phyloP scores from a whole-genome alignment of 495 filamentous ascomycete species.

The Parathielavia hyrcaniae region DNA sequence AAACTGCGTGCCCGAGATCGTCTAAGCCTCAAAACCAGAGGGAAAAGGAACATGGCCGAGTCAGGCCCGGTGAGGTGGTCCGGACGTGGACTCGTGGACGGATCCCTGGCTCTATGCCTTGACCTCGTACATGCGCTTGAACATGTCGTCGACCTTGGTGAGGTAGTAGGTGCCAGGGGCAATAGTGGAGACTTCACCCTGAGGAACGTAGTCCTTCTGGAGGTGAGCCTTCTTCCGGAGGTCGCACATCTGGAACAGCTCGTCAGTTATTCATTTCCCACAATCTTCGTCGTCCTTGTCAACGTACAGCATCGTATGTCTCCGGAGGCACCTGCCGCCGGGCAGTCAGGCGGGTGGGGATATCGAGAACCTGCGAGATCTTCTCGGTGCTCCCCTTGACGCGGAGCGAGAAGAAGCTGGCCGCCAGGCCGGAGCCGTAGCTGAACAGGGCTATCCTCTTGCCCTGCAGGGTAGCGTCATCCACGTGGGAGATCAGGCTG shows the following conservation, averaged over 20 bases:
- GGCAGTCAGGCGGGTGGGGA: slow-evolving; percentile 67
- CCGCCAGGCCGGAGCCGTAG: slow-evolving; percentile 89
- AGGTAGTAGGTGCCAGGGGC: slow-evolving; percentile 81
- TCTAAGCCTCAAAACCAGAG: neutral
- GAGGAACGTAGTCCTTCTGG: slow-evolving; percentile 79
- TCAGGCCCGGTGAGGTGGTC: neutral
- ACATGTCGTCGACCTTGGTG: slow-evolving; percentile 87
- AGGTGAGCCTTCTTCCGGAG: slow-evolving; percentile 91
- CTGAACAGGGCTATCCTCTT: slow-evolving; percentile 90
- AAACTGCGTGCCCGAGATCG: slow-evolving; percentile 1
- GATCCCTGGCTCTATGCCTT: slow-evolving; percentile 61
- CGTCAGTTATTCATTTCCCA: slow-evolving; percentile 18
- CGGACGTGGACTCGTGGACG: neutral
- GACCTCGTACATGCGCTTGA: slow-evolving; percentile 78
- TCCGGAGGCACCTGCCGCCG: slow-evolving; percentile 69
- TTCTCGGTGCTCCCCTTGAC: slow-evolving; percentile 68
- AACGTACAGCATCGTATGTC: slow-evolving; percentile 75
- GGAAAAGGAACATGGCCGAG: neutral
- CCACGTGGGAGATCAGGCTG: slow-evolving; percentile 67
- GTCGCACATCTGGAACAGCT: slow-evolving; percentile 66
- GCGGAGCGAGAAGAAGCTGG: slow-evolving; percentile 82
- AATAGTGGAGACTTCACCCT: slow-evolving; percentile 72
- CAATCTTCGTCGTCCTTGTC: neutral
- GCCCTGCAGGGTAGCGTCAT: slow-evolving; percentile 60
- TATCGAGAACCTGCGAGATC: slow-evolving; percentile 71